These are phyloP conservation scores for Apiospora koreana DNA, from an alignment of 2,329 filamentous ascomycete genomes.

Conservation along the genomic window DNA sequence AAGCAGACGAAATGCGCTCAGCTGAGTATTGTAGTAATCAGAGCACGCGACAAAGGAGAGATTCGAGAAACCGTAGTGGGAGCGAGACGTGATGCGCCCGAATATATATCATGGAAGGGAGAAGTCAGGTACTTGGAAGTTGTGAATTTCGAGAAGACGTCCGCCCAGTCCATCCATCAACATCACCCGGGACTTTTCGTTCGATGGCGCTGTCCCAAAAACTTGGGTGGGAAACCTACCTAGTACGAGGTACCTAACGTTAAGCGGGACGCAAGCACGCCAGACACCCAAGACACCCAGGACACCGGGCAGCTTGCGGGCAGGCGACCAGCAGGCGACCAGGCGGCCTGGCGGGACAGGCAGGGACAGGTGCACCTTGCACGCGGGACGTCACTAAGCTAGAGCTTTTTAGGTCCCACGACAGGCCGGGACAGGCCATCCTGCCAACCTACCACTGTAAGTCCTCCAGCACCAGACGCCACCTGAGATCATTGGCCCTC, in stretches of 20 bases:
- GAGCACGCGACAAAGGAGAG: not conserved
- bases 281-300: not conserved
- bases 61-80: not conserved
- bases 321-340: no score
- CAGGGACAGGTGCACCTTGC: conserved; percentile 8
- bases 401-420: not conserved
- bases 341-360: not conserved
- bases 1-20: not conserved
- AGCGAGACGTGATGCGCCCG: not conserved
- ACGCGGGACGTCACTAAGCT: not conserved
- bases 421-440: not conserved
- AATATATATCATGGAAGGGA: not conserved
- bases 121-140: not conserved
- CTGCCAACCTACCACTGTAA: not conserved
- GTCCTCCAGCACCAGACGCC: not conserved
- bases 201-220: conserved; percentile 3
- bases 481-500: not conserved
- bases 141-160: conserved; percentile 1
- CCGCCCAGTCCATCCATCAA: no score
- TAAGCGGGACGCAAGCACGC: not conserved
- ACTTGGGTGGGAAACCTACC: not conserved
- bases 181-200: not conserved
- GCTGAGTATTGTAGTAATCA: not conserved
- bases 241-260: no score
- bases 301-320: no score